phyloP scores from a whole-genome alignment of 345 rosid species.

The Syzygium grande region DNA sequence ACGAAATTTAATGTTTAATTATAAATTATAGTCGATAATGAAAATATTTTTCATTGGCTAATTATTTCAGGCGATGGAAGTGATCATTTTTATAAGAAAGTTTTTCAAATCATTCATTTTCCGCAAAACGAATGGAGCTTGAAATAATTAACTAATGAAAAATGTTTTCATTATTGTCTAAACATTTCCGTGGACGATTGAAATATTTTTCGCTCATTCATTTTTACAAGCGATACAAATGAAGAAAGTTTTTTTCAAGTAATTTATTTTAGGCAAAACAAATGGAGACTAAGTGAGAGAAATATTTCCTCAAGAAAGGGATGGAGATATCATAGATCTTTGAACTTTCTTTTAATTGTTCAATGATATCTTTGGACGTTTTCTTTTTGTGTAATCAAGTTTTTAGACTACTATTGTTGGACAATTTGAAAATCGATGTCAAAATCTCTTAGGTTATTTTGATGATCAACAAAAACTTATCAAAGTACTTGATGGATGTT shows the following conservation, averaged over 20 bases:
- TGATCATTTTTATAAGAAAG: neutral
- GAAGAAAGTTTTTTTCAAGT: neutral
- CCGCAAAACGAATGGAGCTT: accelerated
- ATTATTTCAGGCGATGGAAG: neutral
- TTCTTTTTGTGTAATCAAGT: neutral
- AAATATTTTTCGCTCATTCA: neutral
- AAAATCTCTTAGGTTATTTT: neutral
- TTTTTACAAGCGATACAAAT: accelerated
- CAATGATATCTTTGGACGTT: neutral
- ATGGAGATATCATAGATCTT: neutral
- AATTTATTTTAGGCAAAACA: accelerated
- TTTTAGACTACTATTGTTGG: neutral
- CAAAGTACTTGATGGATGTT: neutral
- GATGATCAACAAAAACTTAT: neutral
- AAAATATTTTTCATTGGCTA: neutral
- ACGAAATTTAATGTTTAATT: neutral
- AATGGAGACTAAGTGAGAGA: neutral
- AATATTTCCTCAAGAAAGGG: neutral
- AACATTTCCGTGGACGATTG: accelerated
- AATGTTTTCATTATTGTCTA: neutral
- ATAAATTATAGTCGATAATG: neutral
- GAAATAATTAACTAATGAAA: neutral
- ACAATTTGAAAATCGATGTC: neutral
- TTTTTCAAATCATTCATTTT: neutral
- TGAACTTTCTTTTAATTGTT: neutral